Percentiles rank a stretch among this genome's conserved stretches.
Conservation (phyloP, 2,329 filamentous ascomycete genomes). For the Cucurbitaria berberidis region DNA sequence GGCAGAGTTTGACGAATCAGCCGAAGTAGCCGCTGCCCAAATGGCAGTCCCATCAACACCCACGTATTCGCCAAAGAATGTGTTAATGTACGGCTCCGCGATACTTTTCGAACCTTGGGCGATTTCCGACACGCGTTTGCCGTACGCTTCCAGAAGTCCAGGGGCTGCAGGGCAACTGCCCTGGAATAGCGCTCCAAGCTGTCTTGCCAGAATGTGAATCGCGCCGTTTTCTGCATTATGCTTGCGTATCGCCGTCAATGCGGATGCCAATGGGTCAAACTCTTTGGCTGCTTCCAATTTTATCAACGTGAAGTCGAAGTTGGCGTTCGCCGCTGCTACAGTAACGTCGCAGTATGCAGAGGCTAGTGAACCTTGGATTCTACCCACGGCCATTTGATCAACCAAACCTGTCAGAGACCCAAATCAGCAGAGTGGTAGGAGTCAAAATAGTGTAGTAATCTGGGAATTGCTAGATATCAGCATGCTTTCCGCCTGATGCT, state of each 20-base stretch:
- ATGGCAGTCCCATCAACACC: conserved; percentile 45
- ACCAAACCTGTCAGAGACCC: too few relatives aligned
- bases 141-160: conserved; percentile 45
- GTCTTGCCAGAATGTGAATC: conserved; percentile 48
- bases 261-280: conserved; percentile 38
- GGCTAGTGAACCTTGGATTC: too few relatives aligned
- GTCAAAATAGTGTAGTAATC: too few relatives aligned
- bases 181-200: conserved; percentile 51
- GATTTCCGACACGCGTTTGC: conserved; percentile 34
- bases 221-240: conserved; percentile 49
- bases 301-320: conserved; percentile 54
- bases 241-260: conserved; percentile 39
- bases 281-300: conserved; percentile 52
- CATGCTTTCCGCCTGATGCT: too few relatives aligned
- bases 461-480: too few relatives aligned
- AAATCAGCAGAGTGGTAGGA: too few relatives aligned
- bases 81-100: not conserved
- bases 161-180: conserved; percentile 41
- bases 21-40: conserved; percentile 50
- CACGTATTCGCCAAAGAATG: conserved; percentile 26
- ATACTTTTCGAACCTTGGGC: not conserved
- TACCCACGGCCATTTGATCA: too few relatives aligned
- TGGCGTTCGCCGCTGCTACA: conserved; percentile 34
- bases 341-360: too few relatives aligned
- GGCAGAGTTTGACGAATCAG: conserved; percentile 14